Percentiles rank a stretch among this genome's conserved stretches.
Evolutionary conservation across 495 filamentous ascomycete species (phyloP).

Genomic region (Bathelium albidoporum): DNA sequence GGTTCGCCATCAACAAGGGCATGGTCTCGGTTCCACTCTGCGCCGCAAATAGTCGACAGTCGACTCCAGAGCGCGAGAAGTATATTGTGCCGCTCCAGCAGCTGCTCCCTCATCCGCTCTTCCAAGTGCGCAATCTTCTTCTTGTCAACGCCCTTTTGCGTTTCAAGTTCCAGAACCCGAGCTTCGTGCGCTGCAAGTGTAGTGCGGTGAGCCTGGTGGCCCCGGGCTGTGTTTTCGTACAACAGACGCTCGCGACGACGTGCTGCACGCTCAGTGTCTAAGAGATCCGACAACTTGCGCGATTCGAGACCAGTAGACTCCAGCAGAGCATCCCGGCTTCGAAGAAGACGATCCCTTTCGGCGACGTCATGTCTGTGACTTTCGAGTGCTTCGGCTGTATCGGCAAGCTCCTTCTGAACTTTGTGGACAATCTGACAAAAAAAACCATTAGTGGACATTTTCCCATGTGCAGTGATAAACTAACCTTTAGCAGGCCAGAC

Average conservation of each 20-base stretch:
- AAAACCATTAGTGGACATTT: no score
- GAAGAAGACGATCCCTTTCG: slow-evolving; percentile 81
- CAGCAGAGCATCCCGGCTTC: slow-evolving; percentile 82
- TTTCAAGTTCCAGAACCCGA: slow-evolving; percentile 75
- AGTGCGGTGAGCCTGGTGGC: slow-evolving; percentile 70
- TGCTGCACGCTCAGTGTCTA: slow-evolving; percentile 81
- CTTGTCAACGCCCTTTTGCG: slow-evolving; percentile 57
- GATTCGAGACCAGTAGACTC: slow-evolving; percentile 82
- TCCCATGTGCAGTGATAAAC: slow-evolving; percentile 10
- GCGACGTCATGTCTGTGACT: slow-evolving; percentile 59
- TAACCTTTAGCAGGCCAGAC: slow-evolving; percentile 68
- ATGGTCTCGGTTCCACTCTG: slow-evolving; percentile 86
- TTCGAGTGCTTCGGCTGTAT: slow-evolving; percentile 71
- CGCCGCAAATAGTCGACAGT: slow-evolving; percentile 73
- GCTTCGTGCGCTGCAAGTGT: slow-evolving; percentile 75
- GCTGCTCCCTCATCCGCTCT: slow-evolving; percentile 68
- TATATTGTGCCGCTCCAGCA: slow-evolving; percentile 80
- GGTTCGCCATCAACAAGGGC: slow-evolving; percentile 79
- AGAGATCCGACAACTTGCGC: slow-evolving; percentile 70
- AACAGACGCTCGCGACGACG: slow-evolving; percentile 75
- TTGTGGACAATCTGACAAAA: slow-evolving; percentile 65
- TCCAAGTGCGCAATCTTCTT: slow-evolving; percentile 65
- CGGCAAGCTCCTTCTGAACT: slow-evolving; percentile 78
- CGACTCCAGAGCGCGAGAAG: slow-evolving; percentile 80
- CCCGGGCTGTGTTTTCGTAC: slow-evolving; percentile 77